Base-by-base conservation (phyloP, 371 early-diverging fungal genomes). In the Apophysomyces ossiformis region DNA sequence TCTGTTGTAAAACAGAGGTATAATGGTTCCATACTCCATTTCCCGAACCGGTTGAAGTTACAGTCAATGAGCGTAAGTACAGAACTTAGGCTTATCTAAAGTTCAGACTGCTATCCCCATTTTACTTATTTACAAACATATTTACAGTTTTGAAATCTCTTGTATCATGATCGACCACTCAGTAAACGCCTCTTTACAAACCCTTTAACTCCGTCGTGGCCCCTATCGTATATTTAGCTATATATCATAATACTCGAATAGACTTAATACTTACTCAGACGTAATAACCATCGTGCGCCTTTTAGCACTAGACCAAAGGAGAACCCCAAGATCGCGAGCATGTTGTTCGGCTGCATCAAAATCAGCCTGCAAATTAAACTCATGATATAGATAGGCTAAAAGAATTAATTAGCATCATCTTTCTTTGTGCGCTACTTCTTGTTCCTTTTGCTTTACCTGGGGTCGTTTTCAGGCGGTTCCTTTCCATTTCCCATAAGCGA, bases 401-500 rank as follows among this genome's bases (percentile, higher is more conserved):
- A 5, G 44, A 36, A 7, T 16, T 38, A n/a, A 54, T 58, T 2
- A 61, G 64, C 9, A 63, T 8, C 16, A 2, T 7, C 12, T 63
- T 56, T 47, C 54, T 41, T 5, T 46, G 32, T 2, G 32, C 32
- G 32, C 2, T 26, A 26, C 32, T 26, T 26, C 1, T 26, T 26
- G 32, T 26, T 26, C 2, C 0, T 26, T 26, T 26, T 26, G 32
- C 39, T 66, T 67, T 71, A 83, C 85, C 80, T 72, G 76, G 56
- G 12, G 73, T 77, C 5, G 88, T 83, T 9, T 83, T 78, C 26
- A 99, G 79, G 36, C 99, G 85, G 68, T 99, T 95, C 69, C 93
- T 87, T 74, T 99, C 99, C 79, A 92, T 89, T 76, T 99, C 99
- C 99, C 99, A 99, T 63, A 99, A 77, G 39, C 92, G 83, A 37